Evolutionary conservation across 306 rosid genomes (phyloP).

Genomic region (Prunus salicina): DNA sequence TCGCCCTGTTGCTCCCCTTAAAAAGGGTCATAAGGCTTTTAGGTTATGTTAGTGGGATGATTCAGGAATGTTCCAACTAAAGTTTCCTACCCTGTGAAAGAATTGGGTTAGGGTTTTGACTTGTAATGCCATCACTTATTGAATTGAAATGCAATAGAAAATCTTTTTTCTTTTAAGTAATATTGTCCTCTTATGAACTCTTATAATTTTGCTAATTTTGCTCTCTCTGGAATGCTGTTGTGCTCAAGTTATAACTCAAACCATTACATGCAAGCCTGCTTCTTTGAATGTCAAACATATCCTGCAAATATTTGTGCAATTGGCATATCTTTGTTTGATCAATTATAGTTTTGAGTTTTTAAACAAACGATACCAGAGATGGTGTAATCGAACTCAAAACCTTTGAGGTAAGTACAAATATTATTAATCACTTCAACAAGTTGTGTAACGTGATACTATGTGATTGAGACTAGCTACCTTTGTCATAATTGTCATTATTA

Average conservation of each 20-base stretch:
- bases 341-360: no score
- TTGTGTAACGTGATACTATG: no score
- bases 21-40: not conserved
- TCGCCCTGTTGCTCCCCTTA: not conserved
- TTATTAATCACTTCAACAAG: no score
- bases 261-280: no score
- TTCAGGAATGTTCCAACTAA: not conserved
- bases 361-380: no score
- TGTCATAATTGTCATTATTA: not conserved
- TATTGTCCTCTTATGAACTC: not conserved
- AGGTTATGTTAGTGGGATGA: not conserved
- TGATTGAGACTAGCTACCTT: no score
- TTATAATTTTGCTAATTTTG: no score
- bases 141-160: not conserved
- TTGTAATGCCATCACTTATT: not conserved
- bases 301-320: not conserved
- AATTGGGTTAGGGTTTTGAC: not conserved
- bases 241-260: not conserved
- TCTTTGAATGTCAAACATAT: not conserved
- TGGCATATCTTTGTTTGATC: no score
- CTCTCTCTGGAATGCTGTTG: not conserved
- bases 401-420: no score
- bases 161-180: not conserved
- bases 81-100: constrained; percentile 3
- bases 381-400: no score